phyloP scores from a whole-genome alignment of 805 yeast species.

The Nakazawaea populi region DNA sequence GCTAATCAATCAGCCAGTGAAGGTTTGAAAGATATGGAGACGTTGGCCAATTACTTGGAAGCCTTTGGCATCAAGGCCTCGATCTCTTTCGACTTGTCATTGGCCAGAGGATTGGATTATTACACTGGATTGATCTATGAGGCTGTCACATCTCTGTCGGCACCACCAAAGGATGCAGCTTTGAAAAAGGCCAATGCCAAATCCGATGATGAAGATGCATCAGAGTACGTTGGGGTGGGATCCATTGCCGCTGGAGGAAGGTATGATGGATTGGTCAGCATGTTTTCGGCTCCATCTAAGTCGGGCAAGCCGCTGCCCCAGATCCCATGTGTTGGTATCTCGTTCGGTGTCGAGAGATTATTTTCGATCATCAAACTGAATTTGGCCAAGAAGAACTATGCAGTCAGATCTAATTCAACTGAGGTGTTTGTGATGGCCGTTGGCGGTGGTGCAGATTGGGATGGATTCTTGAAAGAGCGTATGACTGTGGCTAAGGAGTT shows the following conservation, averaged over 20 bases:
- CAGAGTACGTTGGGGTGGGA: slow-evolving; percentile 96
- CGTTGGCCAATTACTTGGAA: slow-evolving; percentile 69
- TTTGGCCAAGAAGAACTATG: slow-evolving; percentile 38
- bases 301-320: slow-evolving; percentile 59
- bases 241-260: slow-evolving; percentile 99
- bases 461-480: slow-evolving; percentile 86
- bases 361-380: slow-evolving; percentile 86
- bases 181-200: slow-evolving; percentile 48
- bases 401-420: slow-evolving; percentile 75
- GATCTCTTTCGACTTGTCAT: slow-evolving; percentile 84
- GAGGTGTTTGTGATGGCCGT: slow-evolving; percentile 96
- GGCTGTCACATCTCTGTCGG: slow-evolving; percentile 91
- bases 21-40: slow-evolving; percentile 78
- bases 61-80: slow-evolving; percentile 69
- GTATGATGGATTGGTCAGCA: slow-evolving; percentile 92
- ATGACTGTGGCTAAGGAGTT: slow-evolving; percentile 77
- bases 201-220: slow-evolving; percentile 78
- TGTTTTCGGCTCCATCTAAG: slow-evolving; percentile 83
- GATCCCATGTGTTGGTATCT: slow-evolving; percentile 95
- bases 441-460: slow-evolving; percentile 97
- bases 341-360: slow-evolving; percentile 94
- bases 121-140: slow-evolving; percentile 97
- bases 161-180: slow-evolving; percentile 83
- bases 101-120: slow-evolving; percentile 96
- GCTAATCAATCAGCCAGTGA: slow-evolving; percentile 66